phyloP scores from a whole-genome alignment of 768 basidiomycete species.

The Tubosaeta sp. region DNA sequence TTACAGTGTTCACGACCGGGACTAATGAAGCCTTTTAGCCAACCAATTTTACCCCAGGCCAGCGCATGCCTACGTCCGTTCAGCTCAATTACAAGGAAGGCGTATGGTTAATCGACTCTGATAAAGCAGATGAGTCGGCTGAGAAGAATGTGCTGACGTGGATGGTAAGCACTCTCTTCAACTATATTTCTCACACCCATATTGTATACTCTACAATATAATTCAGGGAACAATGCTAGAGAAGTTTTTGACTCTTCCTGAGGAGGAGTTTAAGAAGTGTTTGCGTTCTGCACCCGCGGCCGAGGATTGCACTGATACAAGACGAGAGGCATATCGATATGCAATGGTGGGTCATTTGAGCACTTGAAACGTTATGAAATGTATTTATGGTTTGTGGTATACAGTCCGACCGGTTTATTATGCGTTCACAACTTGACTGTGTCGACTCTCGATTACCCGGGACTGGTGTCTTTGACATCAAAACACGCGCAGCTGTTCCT shows the following conservation, averaged over 20 bases:
- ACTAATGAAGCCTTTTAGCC: conserved; percentile 37
- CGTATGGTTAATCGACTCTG: conserved; percentile 62
- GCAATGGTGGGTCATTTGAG: conserved; percentile 52
- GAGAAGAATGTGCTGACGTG: conserved; percentile 72
- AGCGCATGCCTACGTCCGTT: conserved; percentile 72
- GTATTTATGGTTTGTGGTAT: neutral
- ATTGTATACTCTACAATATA: neutral
- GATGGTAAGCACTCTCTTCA: conserved; percentile 47
- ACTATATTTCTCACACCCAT: neutral
- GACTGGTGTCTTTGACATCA: conserved; percentile 92
- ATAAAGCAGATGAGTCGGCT: conserved; percentile 36
- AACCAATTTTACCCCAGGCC: conserved; percentile 68
- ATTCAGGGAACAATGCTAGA: conserved; percentile 83
- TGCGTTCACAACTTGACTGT: conserved; percentile 96
- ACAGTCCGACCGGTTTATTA: conserved; percentile 56
- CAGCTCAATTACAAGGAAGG: conserved; percentile 62
- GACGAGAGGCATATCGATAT: conserved; percentile 80
- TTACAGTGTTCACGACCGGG: neutral
- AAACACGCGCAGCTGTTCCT: conserved; percentile 83
- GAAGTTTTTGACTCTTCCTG: conserved; percentile 72
- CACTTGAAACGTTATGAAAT: neutral
- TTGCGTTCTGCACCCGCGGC: conserved; percentile 35
- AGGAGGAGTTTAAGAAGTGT: conserved; percentile 57
- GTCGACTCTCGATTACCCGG: conserved; percentile 78
- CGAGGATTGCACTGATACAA: conserved; percentile 31